Evolutionary conservation across 345 rosid genomes (phyloP).

Genomic region (Populus pruinosa): DNA sequence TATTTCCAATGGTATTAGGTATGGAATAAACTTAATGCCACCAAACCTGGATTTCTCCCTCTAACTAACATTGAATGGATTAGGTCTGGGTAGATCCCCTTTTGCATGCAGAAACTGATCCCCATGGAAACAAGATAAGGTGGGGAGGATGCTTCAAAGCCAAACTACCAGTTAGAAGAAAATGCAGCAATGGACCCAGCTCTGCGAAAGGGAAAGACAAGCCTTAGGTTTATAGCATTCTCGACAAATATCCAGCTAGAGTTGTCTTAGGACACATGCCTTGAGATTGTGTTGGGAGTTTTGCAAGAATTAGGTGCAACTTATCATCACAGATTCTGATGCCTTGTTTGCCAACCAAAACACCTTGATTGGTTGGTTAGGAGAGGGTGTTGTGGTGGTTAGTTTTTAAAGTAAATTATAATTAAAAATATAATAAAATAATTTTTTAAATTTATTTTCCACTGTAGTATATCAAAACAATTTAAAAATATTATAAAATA

Average conservation of each 20-base stretch:
- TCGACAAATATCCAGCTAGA: not conserved
- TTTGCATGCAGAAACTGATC: no score
- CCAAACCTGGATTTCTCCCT: slow-evolving; percentile 2
- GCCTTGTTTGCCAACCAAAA: not conserved
- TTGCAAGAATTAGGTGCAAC: not conserved
- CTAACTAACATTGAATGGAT: slow-evolving; percentile 15
- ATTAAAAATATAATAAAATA: no score
- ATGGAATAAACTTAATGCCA: slow-evolving; percentile 5
- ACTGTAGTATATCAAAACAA: fast-evolving
- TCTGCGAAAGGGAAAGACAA: not conserved
- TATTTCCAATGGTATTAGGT: slow-evolving; percentile 1
- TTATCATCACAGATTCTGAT: not conserved
- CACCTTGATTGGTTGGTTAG: no score
- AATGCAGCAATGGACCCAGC: not conserved
- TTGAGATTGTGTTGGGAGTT: not conserved
- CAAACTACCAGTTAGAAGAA: no score
- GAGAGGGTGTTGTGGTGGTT: no score
- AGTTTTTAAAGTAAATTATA: no score
- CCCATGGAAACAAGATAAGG: no score
- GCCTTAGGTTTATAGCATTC: not conserved
- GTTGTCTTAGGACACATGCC: not conserved
- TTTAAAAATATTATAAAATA: no score
- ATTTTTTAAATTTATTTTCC: no score
- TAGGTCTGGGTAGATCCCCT: slow-evolving; percentile 5
- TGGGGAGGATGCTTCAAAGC: no score